Evolutionary conservation across 371 early-diverging fungal genomes (phyloP).

Genomic region (Syncephalastrum racemosum): DNA sequence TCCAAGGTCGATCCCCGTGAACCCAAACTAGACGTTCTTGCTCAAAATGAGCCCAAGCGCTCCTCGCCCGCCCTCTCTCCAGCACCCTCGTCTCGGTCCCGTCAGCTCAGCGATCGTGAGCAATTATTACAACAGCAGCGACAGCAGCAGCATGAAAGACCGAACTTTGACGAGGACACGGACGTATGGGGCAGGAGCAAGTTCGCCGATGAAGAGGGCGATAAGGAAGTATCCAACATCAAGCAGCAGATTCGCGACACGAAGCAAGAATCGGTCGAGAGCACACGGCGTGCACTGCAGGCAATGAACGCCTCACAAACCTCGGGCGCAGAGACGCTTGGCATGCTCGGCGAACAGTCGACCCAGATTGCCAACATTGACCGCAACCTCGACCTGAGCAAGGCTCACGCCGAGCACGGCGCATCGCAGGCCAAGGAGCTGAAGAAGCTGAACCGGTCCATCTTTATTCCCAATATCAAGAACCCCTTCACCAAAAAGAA

Average conservation of each 20-base stretch:
- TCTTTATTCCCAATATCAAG: slow-evolving; percentile 69
- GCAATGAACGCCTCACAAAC: slow-evolving; percentile 67
- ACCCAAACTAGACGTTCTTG: too few species aligned
- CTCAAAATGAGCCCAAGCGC: too few species aligned
- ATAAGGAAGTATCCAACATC: slow-evolving; percentile 58
- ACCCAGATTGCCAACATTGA: slow-evolving; percentile 73
- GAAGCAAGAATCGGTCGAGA: slow-evolving; percentile 70
- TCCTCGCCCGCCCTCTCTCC: neutral
- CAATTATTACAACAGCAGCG: too few species aligned
- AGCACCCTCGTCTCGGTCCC: slow-evolving; percentile 2
- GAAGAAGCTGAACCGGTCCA: slow-evolving; percentile 76
- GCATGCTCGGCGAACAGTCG: slow-evolving; percentile 61
- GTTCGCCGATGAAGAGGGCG: slow-evolving; percentile 20
- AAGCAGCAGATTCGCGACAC: slow-evolving; percentile 60
- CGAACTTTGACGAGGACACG: slow-evolving; percentile 3
- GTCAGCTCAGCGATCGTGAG: neutral
- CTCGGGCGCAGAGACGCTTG: slow-evolving; percentile 61
- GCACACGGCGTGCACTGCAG: slow-evolving; percentile 71
- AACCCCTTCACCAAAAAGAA: slow-evolving; percentile 64
- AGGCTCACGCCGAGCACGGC: slow-evolving; percentile 68
- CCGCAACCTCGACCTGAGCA: slow-evolving; percentile 69
- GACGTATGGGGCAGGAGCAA: neutral
- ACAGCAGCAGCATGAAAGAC: too few species aligned
- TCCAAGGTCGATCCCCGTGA: too few species aligned
- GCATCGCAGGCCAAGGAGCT: slow-evolving; percentile 75